A percentile compares a stretch with the other conserved stretches of the same genome.
phyloP scores from a whole-genome alignment of 176 grass and related monocot species.

The Luzula sylvatica region DNA sequence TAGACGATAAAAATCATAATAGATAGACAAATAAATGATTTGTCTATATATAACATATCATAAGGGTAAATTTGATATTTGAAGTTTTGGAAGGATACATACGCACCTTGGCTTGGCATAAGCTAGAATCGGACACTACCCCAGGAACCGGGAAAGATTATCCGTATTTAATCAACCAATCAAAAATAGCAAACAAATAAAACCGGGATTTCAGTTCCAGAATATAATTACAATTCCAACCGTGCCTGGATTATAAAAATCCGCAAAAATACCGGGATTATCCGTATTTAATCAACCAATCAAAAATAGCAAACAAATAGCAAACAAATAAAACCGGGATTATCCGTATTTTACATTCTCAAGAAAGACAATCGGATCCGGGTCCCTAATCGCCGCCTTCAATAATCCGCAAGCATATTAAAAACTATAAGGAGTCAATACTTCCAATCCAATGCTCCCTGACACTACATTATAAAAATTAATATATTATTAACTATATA shows the following conservation, averaged over 20 bases:
- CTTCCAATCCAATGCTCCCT: conserved; percentile 85
- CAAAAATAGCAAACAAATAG: too few species aligned
- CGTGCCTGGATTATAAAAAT: too few species aligned
- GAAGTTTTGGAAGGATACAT: conserved; percentile 5
- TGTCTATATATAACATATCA: too few species aligned
- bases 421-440: conserved; percentile 72
- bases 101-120: conserved; percentile 85
- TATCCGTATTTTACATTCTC: conserved; percentile 41
- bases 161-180: too few species aligned
- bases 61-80: too few species aligned
- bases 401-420: conserved; percentile 92
- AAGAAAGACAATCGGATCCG: conserved; percentile 90
- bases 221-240: too few species aligned
- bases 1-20: too few species aligned
- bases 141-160: conserved; percentile 83
- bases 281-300: too few species aligned
- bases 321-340: background rate
- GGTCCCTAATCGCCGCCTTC: conserved; percentile 94
- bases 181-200: too few species aligned
- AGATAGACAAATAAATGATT: too few species aligned
- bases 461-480: conserved; percentile 53
- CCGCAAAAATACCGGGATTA: too few species aligned
- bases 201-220: too few species aligned
- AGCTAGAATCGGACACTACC: conserved; percentile 95
- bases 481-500: background rate